Conservation (phyloP, 1,284 basidiomycete species). For the Leucoagaricus sp. region DNA sequence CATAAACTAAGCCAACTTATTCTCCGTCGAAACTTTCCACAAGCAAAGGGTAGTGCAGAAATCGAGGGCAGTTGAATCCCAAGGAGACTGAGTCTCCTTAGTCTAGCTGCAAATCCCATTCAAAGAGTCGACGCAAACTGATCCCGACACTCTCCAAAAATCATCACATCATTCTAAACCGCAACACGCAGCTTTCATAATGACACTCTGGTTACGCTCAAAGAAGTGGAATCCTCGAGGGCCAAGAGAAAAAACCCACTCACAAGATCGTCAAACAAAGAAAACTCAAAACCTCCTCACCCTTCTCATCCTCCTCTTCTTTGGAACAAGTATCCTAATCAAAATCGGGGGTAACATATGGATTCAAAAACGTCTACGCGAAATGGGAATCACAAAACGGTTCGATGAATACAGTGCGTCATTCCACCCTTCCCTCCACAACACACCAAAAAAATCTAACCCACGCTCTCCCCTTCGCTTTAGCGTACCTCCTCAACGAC, state of each 20-base stretch:
- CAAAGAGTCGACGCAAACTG: too few relatives aligned
- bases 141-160: too few relatives aligned
- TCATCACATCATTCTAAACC: too few relatives aligned
- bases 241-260: not conserved
- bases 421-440: not conserved
- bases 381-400: not conserved
- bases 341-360: slow-evolving; percentile 24
- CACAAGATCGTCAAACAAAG: not conserved
- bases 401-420: slow-evolving; percentile 6
- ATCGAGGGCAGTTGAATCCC: too few relatives aligned
- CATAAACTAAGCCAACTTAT: too few relatives aligned
- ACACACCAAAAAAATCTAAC: not conserved
- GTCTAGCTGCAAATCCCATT: too few relatives aligned
- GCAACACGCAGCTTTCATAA: too few relatives aligned
- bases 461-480: not conserved
- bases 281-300: slow-evolving; percentile 15
- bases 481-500: slow-evolving; percentile 13
- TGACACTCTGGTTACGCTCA: not conserved
- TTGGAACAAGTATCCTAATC: slow-evolving; percentile 22
- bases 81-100: too few relatives aligned
- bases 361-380: slow-evolving; percentile 20
- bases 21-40: too few relatives aligned
- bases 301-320: slow-evolving; percentile 20
- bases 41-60: too few relatives aligned
- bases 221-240: not conserved